Percentiles rank a stretch among this genome's conserved stretches.
Conservation (phyloP, 2,329 filamentous ascomycete species). For the Sporothrix brasiliensis region DNA sequence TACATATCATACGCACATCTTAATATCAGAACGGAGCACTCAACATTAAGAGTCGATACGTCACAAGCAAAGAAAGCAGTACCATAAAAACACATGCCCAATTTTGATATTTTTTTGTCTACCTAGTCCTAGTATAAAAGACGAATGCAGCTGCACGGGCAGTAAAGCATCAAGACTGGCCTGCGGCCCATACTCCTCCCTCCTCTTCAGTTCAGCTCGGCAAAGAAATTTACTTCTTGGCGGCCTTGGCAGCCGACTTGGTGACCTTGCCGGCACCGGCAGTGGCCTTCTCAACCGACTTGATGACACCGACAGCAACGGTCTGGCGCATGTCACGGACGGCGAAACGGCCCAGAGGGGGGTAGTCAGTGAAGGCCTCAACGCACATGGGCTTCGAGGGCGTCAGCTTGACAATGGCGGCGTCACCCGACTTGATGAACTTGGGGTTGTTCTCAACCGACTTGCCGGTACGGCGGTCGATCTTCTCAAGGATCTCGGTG, state of each 20-base stretch:
- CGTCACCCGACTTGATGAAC: conserved; percentile 99
- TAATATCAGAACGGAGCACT: too few relatives aligned
- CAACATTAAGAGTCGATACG: too few relatives aligned
- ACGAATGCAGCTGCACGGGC: conserved; percentile 22
- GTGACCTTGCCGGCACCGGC: conserved; percentile 65
- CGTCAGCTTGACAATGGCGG: conserved; percentile 99
- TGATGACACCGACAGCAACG: conserved; percentile 94
- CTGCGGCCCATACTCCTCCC: conserved; percentile 28
- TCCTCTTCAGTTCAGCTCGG: conserved; percentile 1
- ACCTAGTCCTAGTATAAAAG: conserved; percentile 28
- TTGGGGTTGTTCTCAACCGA: conserved; percentile 88
- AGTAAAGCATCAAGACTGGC: conserved; percentile 27
- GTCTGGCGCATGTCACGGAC: conserved; percentile 97
- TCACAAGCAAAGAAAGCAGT: neutral
- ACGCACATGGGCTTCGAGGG: conserved; percentile 99
- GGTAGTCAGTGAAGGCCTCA: conserved; percentile 99
- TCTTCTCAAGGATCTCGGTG: conserved; percentile 99
- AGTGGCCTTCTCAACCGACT: conserved; percentile 72
- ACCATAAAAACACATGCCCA: conserved; percentile 20
- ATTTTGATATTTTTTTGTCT: conserved; percentile 31
- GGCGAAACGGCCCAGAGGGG: conserved; percentile 98
- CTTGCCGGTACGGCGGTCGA: conserved; percentile 99
- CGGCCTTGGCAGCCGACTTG: conserved; percentile 73
- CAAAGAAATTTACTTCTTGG: conserved; percentile 66
- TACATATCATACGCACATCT: too few relatives aligned